Evolutionary conservation across 208 protist species (phyloP).

Genomic region (Trypanosoma brucei): DNA sequence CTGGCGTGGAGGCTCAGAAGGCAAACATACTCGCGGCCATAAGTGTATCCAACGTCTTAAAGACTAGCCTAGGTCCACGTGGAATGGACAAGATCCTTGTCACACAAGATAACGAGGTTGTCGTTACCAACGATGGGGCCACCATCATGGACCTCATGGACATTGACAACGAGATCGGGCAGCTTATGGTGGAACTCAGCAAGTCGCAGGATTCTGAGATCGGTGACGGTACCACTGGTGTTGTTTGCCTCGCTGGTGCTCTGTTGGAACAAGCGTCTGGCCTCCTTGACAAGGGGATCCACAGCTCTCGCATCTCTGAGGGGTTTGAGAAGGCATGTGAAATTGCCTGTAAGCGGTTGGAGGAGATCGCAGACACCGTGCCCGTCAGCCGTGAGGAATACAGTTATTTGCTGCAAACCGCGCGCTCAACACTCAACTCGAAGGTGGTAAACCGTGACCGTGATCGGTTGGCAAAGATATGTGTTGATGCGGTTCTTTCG

Average conservation of each 20-base stretch:
- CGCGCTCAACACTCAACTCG: conserved; percentile 98
- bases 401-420: conserved; percentile 94
- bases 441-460: conserved; percentile 98
- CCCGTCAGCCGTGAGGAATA: conserved; percentile 72
- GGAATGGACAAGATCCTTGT: conserved; percentile 99
- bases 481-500: conserved; percentile 97
- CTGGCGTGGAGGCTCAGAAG: conserved; percentile 98
- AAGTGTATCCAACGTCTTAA: conserved; percentile 95
- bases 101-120: conserved; percentile 97
- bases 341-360: conserved; percentile 93
- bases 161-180: conserved; percentile 98
- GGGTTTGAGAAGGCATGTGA: conserved; percentile 97
- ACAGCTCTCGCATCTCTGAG: conserved; percentile 98
- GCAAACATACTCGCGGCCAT: conserved; percentile 98
- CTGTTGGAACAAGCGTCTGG: conserved; percentile 96
- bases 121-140: conserved; percentile 99
- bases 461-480: conserved; percentile 97
- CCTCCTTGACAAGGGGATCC: conserved; percentile 98
- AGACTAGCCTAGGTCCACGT: conserved; percentile 97
- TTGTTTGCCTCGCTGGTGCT: conserved; percentile 98
- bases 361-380: conserved; percentile 87
- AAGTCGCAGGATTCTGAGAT: conserved; percentile 99
- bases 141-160: conserved; percentile 98
- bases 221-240: conserved; percentile 99
- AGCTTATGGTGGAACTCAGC: conserved; percentile 99